Conservation (phyloP, 305 asterid genomes). For the Plantago coronopus region DNA sequence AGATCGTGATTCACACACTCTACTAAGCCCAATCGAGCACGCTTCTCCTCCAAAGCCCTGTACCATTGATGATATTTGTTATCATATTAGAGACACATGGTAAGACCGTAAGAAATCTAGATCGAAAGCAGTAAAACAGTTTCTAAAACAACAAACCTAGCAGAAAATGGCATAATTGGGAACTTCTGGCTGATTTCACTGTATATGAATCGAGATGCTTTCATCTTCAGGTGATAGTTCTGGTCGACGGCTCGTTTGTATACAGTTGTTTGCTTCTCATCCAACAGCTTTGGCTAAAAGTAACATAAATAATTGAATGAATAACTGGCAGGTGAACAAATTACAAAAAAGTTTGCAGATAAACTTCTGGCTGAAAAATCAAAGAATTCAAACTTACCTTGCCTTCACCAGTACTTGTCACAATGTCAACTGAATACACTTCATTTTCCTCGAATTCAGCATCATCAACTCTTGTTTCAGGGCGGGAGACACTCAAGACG, state of each 20-base stretch:
- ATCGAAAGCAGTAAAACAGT: conserved; percentile 2
- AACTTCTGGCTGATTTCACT: conserved; percentile 74
- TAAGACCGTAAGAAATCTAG: conserved; percentile 6
- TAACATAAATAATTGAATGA: neutral
- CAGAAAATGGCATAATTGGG: conserved; percentile 90
- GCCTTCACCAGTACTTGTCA: conserved; percentile 87
- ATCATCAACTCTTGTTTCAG: conserved; percentile 91
- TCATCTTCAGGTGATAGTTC: conserved; percentile 69
- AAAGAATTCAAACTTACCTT: conserved; percentile 40
- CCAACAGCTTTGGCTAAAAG: conserved; percentile 71
- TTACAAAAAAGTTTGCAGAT: neutral
- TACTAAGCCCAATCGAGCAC: conserved; percentile 81
- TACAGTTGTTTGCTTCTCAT: conserved; percentile 73
- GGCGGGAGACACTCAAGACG: conserved; percentile 61
- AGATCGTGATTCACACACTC: conserved; percentile 94
- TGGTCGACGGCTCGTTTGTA: conserved; percentile 75
- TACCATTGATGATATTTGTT: conserved; percentile 4
- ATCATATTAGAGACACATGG: conserved; percentile 15
- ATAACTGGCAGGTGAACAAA: neutral
- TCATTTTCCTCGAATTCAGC: conserved; percentile 98
- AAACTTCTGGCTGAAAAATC: neutral
- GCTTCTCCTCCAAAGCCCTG: conserved; percentile 98
- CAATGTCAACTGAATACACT: conserved; percentile 81
- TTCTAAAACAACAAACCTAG: conserved; percentile 43
- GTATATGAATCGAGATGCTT: conserved; percentile 71